Percentiles rank a stretch among this genome's conserved stretches.
Conservation (phyloP, 2,329 filamentous ascomycete genomes). For the Xylaria sp. region DNA sequence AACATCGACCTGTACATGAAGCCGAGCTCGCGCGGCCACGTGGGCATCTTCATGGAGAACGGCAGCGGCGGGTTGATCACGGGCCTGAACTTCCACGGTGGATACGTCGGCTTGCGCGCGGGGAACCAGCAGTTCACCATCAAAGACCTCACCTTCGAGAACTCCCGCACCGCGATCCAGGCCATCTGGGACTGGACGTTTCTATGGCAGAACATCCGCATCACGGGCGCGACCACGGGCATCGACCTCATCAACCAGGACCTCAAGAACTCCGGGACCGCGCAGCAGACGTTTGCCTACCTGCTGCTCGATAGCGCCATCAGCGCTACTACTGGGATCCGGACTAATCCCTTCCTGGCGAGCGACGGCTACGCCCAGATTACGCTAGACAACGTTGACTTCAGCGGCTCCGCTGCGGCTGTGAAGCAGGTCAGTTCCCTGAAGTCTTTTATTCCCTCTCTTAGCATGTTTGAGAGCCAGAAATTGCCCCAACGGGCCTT, state of each 20-base stretch:
- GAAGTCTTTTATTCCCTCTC: no score
- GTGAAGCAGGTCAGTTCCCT: no score
- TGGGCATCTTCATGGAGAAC: slow-evolving; percentile 7
- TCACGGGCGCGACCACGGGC: not conserved
- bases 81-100: slow-evolving; percentile 2
- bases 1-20: slow-evolving; percentile 2
- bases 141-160: not conserved
- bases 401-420: not conserved
- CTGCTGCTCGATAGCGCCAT: not conserved
- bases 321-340: not conserved
- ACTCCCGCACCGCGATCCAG: not conserved
- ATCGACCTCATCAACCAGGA: not conserved
- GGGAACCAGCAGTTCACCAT: slow-evolving; percentile 10
- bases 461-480: no score
- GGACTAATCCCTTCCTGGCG: not conserved
- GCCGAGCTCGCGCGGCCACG: no score
- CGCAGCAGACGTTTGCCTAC: no score
- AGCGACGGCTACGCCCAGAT: slow-evolving; percentile 1
- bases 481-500: no score
- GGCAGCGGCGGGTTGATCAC: slow-evolving; percentile 4
- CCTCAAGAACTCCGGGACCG: not conserved
- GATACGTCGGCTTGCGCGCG: not conserved
- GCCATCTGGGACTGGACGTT: slow-evolving; percentile 20
- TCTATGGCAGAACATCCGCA: not conserved
- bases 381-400: not conserved